These are phyloP conservation scores for Lolium perenne DNA, from an alignment of 176 grass and related monocot species.

Conservation along the genomic window DNA sequence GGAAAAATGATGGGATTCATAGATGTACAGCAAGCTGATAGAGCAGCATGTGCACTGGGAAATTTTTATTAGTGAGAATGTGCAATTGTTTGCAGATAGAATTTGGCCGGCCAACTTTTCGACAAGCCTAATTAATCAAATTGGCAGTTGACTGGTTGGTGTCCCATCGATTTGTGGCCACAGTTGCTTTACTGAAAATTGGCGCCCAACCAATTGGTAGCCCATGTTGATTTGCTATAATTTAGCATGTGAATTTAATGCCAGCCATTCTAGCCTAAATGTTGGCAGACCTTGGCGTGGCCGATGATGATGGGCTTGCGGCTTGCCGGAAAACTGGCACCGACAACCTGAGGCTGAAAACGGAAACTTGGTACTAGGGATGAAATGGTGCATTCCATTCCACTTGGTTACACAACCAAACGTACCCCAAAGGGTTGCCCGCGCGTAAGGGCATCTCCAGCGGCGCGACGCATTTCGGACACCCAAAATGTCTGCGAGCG, in stretches of 20 bases:
- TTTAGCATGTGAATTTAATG: neutral
- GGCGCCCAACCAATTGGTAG: neutral
- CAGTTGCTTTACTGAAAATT: neutral
- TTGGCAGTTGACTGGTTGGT: neutral
- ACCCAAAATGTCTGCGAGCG: too few relatives aligned
- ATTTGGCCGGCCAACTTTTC: slow-evolving; percentile 18
- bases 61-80: neutral
- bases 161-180: neutral
- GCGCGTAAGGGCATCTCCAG: too few relatives aligned
- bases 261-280: neutral
- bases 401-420: too few relatives aligned
- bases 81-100: neutral
- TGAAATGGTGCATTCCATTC: too few relatives aligned
- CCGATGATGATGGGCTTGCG: neutral
- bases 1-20: neutral
- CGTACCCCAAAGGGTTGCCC: too few relatives aligned
- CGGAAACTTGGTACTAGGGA: too few relatives aligned
- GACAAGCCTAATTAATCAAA: neutral
- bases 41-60: neutral
- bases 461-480: too few relatives aligned
- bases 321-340: neutral
- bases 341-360: neutral
- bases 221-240: neutral
- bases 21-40: neutral
- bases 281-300: neutral